phyloP scores from a whole-genome alignment of 2,329 filamentous ascomycete genomes.

The Bipolaris bicolor region DNA sequence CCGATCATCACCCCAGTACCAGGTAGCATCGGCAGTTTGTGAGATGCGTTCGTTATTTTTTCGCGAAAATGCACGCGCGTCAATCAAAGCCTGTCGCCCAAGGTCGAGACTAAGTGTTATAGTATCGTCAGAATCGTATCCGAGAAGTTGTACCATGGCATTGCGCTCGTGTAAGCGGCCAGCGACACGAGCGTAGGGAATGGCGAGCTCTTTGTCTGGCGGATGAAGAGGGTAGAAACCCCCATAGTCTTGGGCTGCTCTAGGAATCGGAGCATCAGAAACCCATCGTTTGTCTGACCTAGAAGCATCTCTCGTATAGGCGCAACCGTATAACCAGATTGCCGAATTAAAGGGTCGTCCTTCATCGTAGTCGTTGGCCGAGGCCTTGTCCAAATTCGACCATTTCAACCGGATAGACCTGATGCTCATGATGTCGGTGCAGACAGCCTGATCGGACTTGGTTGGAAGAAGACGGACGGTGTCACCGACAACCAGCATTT shows the following conservation, averaged over 20 bases:
- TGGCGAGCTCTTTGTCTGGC: slow-evolving; percentile 48
- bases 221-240: slow-evolving; percentile 60
- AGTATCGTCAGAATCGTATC: slow-evolving; percentile 18
- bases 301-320: slow-evolving; percentile 52
- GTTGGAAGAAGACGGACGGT: slow-evolving; percentile 56
- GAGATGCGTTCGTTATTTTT: slow-evolving; percentile 57
- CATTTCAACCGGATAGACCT: slow-evolving; percentile 60
- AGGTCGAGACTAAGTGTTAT: slow-evolving; percentile 40
- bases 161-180: slow-evolving; percentile 62
- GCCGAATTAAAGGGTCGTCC: slow-evolving; percentile 54
- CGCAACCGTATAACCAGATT: slow-evolving; percentile 58
- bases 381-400: slow-evolving; percentile 55
- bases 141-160: slow-evolving; percentile 56
- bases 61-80: slow-evolving; percentile 56
- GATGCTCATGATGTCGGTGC: slow-evolving; percentile 61
- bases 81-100: slow-evolving; percentile 55
- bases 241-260: slow-evolving; percentile 50
- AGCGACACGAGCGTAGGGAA: slow-evolving; percentile 60
- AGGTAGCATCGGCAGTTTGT: slow-evolving; percentile 47
- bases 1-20: slow-evolving; percentile 65
- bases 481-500: slow-evolving; percentile 62
- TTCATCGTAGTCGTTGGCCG: slow-evolving; percentile 54
- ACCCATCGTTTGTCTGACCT: slow-evolving; percentile 39
- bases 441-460: slow-evolving; percentile 22
- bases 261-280: slow-evolving; percentile 19